phyloP scores from a whole-genome alignment of 768 basidiomycete species.

The Coprinellus aureogranulatus region DNA sequence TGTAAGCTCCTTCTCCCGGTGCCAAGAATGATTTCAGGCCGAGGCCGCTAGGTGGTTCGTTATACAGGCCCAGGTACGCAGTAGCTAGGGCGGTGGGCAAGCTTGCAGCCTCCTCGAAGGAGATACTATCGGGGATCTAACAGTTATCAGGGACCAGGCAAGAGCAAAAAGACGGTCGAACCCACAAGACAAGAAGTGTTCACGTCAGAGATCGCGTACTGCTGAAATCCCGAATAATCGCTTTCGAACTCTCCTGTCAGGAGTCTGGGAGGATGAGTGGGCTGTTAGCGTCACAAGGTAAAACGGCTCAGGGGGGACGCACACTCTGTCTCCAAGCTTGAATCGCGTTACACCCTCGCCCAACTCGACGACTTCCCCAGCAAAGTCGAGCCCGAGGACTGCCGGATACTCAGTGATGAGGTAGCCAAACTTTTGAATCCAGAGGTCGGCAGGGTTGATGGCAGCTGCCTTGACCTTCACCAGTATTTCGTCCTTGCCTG shows the following conservation, averaged over 20 bases:
- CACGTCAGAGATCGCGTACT: slow-evolving; percentile 36
- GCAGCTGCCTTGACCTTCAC: slow-evolving; percentile 37
- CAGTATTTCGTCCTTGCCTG: slow-evolving; percentile 29
- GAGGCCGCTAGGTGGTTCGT: slow-evolving; percentile 32
- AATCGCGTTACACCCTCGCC: slow-evolving; percentile 53
- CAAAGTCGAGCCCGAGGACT: slow-evolving; percentile 47
- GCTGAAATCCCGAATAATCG: slow-evolving; percentile 38
- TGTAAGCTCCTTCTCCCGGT: slow-evolving; percentile 37
- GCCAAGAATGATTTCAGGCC: slow-evolving; percentile 40
- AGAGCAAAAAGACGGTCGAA: slow-evolving; percentile 40
- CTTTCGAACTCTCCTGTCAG: slow-evolving; percentile 36
- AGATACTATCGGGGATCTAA: slow-evolving; percentile 47
- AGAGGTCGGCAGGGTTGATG: slow-evolving; percentile 54
- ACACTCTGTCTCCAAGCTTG: slow-evolving; percentile 54
- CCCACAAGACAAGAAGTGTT: slow-evolving; percentile 36
- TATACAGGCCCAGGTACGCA: slow-evolving; percentile 51
- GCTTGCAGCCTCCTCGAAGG: slow-evolving; percentile 48
- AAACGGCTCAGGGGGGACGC: slow-evolving; percentile 20
- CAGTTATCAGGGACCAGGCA: slow-evolving; percentile 60
- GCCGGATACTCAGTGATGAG: slow-evolving; percentile 42
- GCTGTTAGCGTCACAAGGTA: slow-evolving; percentile 22
- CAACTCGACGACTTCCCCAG: slow-evolving; percentile 50
- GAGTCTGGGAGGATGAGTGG: slow-evolving; percentile 26
- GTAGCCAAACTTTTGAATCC: slow-evolving; percentile 40
- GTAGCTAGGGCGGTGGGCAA: slow-evolving; percentile 48